These are phyloP conservation scores for Scopulariopsis brevicaulis DNA, from an alignment of 2,329 filamentous ascomycete genomes.

Conservation along the genomic window DNA sequence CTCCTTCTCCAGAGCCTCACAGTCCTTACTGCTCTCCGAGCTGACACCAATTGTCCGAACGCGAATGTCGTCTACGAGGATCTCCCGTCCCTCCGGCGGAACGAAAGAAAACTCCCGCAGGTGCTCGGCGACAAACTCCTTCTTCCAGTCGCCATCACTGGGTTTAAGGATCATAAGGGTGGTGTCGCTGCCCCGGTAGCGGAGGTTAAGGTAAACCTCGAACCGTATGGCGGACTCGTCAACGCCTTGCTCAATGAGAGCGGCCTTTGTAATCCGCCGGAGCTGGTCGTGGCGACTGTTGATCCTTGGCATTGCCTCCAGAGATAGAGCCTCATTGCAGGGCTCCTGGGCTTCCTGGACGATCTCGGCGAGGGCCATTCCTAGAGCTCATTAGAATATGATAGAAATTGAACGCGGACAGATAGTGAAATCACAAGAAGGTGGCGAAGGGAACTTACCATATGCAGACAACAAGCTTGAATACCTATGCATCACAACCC, in stretches of 20 bases:
- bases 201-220: constrained; percentile 89
- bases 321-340: too few relatives aligned
- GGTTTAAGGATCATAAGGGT: constrained; percentile 83
- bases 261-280: too few relatives aligned
- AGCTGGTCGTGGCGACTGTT: too few relatives aligned
- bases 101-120: constrained; percentile 70
- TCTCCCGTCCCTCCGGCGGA: constrained; percentile 62
- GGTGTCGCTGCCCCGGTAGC: constrained; percentile 83
- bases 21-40: too few relatives aligned
- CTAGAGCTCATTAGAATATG: too few relatives aligned
- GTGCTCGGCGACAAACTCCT: constrained; percentile 89
- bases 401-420: too few relatives aligned
- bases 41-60: constrained; percentile 79
- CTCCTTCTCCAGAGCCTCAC: background rate
- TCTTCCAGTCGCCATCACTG: constrained; percentile 29
- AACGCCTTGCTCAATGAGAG: too few relatives aligned
- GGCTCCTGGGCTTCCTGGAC: too few relatives aligned
- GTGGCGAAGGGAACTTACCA: constrained; percentile 83
- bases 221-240: constrained; percentile 27
- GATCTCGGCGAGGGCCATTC: too few relatives aligned
- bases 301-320: too few relatives aligned
- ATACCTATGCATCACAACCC: constrained; percentile 78
- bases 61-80: constrained; percentile 80
- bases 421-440: too few relatives aligned
- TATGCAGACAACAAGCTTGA: constrained; percentile 86